Evolutionary conservation across 371 early-diverging fungal genomes (phyloP), one percentile per base, ranked within the genome.

Genomic region (Mucor racemosus): DNA sequence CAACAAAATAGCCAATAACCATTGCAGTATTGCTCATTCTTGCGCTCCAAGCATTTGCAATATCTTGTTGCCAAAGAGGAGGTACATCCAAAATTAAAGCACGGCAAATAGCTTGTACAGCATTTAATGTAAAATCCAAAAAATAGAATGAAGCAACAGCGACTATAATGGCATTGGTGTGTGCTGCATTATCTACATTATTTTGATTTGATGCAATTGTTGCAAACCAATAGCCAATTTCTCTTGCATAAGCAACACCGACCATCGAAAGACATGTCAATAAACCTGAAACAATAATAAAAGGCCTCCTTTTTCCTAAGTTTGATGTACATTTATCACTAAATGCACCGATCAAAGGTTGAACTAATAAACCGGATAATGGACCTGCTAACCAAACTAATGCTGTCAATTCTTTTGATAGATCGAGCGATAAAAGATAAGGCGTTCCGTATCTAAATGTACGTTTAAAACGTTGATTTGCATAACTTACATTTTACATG

Each of bases 351-450:
- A 88, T 85, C 14, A 89, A 40, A 33, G 94, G 94, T 66, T 93
- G 94, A 60, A 89, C 90, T 33, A 93, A 65, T 21, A 93, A 78
- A 62, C 79, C 91, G 8, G 92, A 90, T 15, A 94, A 80, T 4
- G 94, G 94, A 4, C 93, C 94, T 5, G 91, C 91, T 17, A 94
- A 76, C 94, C 94, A 94, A 6, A 92, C 81, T 66, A 84, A 56
- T 3, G 88, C 80, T 8, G 91, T 90, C 60, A 89, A 58, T n/a
- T 88, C 73, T 61, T 88, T 84, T 13, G 89, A 76, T 61, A 93
- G 69, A 13, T 89, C 91, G 2, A 94, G 80, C 5, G 87, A 82
- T 21, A 84, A 66, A 34, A 94, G 76, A 68, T 90, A 91, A n/a
- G 92, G 92, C 10, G 92, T 92, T 26, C 94, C 94, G 62, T 88